These are phyloP conservation scores for Lantana camara DNA, from an alignment of 257 asterid genomes.

Conservation along the genomic window DNA sequence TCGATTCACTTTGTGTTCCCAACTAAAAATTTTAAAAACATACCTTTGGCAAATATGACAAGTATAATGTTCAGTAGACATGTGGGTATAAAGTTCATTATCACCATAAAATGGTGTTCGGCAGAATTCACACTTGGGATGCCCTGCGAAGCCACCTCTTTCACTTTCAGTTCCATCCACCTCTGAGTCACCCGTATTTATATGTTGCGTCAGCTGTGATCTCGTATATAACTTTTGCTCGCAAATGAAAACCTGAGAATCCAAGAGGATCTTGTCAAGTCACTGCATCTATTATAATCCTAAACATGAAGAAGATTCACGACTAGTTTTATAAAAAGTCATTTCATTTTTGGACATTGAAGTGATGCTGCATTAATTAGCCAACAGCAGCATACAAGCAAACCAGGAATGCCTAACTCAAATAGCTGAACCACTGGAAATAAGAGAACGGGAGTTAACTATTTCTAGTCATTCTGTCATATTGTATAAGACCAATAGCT, in stretches of 20 bases:
- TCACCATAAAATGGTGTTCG: constrained; percentile 90
- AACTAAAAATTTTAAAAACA: neutral
- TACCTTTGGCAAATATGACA: constrained; percentile 98
- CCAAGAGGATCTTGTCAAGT: constrained; percentile 27
- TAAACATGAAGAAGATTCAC: neutral
- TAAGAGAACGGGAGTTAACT: constrained; percentile 17
- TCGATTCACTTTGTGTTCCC: constrained; percentile 14
- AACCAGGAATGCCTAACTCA: constrained; percentile 5
- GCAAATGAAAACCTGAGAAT: constrained; percentile 79
- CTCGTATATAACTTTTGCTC: constrained; percentile 92
- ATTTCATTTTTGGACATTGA: neutral
- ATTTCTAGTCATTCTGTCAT: too few species aligned
- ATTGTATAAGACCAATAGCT: too few species aligned
- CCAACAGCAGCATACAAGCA: constrained; percentile 5
- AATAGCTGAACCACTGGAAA: constrained; percentile 16
- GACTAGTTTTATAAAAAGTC: neutral
- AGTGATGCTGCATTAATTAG: constrained; percentile 8
- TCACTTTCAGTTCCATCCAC: constrained; percentile 99
- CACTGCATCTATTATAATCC: constrained; percentile 17
- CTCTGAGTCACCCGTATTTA: constrained; percentile 81
- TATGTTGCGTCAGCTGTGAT: constrained; percentile 83
- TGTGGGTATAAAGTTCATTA: constrained; percentile 83
- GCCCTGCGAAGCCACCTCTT: constrained; percentile 96
- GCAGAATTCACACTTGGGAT: constrained; percentile 91
- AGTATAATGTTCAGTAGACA: constrained; percentile 95